Evolutionary conservation across 192 early-diverging fungal genomes (phyloP), one percentile per base, ranked within the genome.

Genomic region (Backusella liffmaniae): DNA sequence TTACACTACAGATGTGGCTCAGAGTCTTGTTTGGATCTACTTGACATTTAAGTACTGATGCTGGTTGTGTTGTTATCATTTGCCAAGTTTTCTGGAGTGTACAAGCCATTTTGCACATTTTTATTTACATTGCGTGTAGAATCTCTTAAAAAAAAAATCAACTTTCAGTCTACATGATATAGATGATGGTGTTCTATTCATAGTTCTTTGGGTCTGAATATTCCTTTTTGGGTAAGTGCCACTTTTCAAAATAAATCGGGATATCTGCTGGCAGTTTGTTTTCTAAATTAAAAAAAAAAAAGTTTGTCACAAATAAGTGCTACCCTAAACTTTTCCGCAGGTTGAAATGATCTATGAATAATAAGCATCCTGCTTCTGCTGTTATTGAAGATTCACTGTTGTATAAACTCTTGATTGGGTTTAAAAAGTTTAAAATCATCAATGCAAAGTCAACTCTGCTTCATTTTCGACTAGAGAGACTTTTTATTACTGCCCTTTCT

Each of bases 1-100:
- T 62, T 62, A 62, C 56, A 62, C 56, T 29, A 62, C 56, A 62
- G 8, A 62, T 30, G 56, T 62, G 56, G 56, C 56, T 62, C 56
- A 62, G 56, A 23, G 10, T 4, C 26, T 29, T 62, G 56, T 62
- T 62, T 62, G 23, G 56, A 62, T 62, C 56, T 62, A 62, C 56
- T 62, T 62, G 56, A 26, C 56, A 62, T 62, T 62, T 62, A 62
- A 12, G 56, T 62, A 3, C 2, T 62, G 12, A 23, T 62, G 3
- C 4, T 4, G 18, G 16, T n/a, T 49, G 18, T 49, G 18, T n/a
- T 49, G 29, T 62, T 62, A 29, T 26, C 9, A 26, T 62, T 62
- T 29, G 56, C 56, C 56, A 62, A 62, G 56, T 49, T 6, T 7
- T 49, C 46, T 49, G 18, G 46, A 18, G 5, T 49, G 18, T 2